These are phyloP conservation scores for Trichoderma sp. DNA, from an alignment of 2,329 filamentous ascomycete genomes.

Conservation along the genomic window DNA sequence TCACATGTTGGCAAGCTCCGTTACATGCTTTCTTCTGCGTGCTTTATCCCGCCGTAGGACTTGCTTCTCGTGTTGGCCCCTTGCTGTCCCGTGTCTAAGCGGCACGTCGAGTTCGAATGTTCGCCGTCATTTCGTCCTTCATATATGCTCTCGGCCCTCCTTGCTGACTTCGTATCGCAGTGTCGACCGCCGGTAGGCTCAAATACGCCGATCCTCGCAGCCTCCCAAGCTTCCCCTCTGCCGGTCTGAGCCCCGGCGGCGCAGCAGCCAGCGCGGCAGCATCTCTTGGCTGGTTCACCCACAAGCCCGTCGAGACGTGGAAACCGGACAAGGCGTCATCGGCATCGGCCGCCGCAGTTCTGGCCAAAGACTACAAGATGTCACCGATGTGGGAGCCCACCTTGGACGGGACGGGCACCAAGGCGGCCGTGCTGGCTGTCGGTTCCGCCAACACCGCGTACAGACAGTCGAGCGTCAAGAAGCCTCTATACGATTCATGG, in stretches of 20 bases:
- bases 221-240: slow-evolving; percentile 73
- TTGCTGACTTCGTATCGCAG: slow-evolving; percentile 32
- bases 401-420: slow-evolving; percentile 67
- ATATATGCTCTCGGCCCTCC: neutral
- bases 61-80: slow-evolving; percentile 1
- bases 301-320: slow-evolving; percentile 66
- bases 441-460: slow-evolving; percentile 43
- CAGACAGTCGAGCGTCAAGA: slow-evolving; percentile 33
- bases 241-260: slow-evolving; percentile 58
- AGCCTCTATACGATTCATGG: slow-evolving; percentile 43
- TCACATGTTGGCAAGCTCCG: neutral
- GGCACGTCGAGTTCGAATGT: neutral
- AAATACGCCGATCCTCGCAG: slow-evolving; percentile 73
- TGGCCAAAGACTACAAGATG: slow-evolving; percentile 49
- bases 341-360: slow-evolving; percentile 49
- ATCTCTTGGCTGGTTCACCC: slow-evolving; percentile 70
- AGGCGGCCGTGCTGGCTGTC: slow-evolving; percentile 70
- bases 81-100: slow-evolving; percentile 14
- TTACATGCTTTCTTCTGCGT: neutral
- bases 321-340: slow-evolving; percentile 61
- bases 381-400: slow-evolving; percentile 63
- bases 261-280: slow-evolving; percentile 75
- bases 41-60: neutral
- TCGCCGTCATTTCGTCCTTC: neutral
- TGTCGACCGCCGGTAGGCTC: slow-evolving; percentile 49